Base-by-base conservation (phyloP, 2,329 filamentous ascomycete species). In the Coniochaeta sp. region DNA sequence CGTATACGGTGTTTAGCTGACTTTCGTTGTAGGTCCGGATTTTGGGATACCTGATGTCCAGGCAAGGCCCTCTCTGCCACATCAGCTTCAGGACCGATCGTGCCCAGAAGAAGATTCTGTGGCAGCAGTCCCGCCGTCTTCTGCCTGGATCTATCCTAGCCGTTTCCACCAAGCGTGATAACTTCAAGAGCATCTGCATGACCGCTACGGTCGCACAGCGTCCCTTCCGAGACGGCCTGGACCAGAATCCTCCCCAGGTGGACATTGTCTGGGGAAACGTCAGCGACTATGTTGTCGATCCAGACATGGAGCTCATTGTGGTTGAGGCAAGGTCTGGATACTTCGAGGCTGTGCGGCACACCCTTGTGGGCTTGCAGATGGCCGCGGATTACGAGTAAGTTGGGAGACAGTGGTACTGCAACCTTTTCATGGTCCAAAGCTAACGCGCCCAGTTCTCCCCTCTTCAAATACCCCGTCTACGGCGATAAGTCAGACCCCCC, bases 261-360 rank as follows among this genome's bases (percentile, higher is more conserved):
- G 89, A 96, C 57, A 71, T 96, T 0, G 85, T 86, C 61, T 91
- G 90, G 71, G 78, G 80, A 0, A 67, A 77, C 7, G 60, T 73
- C 0, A 70, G 80, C 3, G 79, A 91, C 22, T 71, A 83, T 0
- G 54, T 77, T 3, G 73, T 95, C 48, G 86, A 96, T 60, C 83
- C 89, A 0, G 76, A 78, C 14, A 66, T 78, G 30, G 82, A 87
- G 58, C 85, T 84, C 65, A 67, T 91, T 10, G 95, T 96, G 88
- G 70, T 96, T 0, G 89, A 96, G 62, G 78, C 86, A 1, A 78
- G 84, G 3, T 67, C 68, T 0, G 85, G 87, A 1, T 95, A 91
- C 63, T 96, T 82, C 56, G 91, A 96, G 65, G 82, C 87, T 0
- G 76, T 81, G 32, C 78, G 88, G 0, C 82, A 95, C 63, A 85